phyloP scores from a whole-genome alignment of 139 green algal genomes.

The Nannochloris sp. region DNA sequence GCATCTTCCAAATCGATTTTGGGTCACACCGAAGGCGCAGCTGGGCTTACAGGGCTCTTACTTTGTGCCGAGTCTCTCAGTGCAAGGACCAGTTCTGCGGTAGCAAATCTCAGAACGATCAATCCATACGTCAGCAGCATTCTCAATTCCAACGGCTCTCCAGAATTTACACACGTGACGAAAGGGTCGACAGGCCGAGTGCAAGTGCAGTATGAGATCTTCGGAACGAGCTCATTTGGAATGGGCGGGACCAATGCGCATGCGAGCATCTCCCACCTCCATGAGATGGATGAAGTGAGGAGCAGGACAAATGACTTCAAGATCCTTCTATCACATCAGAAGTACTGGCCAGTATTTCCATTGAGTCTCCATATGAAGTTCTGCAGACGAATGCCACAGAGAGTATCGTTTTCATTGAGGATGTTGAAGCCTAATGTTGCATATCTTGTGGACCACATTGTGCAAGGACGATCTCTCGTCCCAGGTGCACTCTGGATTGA shows the following conservation, averaged over 20 bases:
- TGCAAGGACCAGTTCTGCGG: slow-evolving; percentile 3
- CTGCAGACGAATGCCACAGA: too few relatives aligned
- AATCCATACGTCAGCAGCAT: slow-evolving; percentile 47
- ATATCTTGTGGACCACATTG: slow-evolving; percentile 22
- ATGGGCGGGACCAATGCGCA: slow-evolving; percentile 45
- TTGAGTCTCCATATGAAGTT: too few relatives aligned
- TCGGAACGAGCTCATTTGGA: slow-evolving; percentile 36
- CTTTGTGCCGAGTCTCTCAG: slow-evolving; percentile 23
- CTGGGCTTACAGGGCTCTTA: slow-evolving; percentile 48
- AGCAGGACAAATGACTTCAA: too few relatives aligned
- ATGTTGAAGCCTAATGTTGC: not conserved
- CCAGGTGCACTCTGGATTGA: slow-evolving; percentile 21
- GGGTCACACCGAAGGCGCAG: slow-evolving; percentile 44
- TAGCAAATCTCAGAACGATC: slow-evolving; percentile 45
- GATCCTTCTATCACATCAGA: too few relatives aligned
- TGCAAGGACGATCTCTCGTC: not conserved
- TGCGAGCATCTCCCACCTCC: slow-evolving; percentile 12
- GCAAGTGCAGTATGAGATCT: too few relatives aligned
- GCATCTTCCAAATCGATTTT: slow-evolving; percentile 35
- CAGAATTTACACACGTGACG: too few relatives aligned
- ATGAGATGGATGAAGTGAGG: too few relatives aligned
- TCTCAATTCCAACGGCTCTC: not conserved
- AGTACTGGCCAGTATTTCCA: too few relatives aligned
- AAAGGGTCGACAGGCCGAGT: too few relatives aligned
- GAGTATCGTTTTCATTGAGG: too few relatives aligned